phyloP scores from a whole-genome alignment of 768 basidiomycete genomes.

The Tulasnella sp. region DNA sequence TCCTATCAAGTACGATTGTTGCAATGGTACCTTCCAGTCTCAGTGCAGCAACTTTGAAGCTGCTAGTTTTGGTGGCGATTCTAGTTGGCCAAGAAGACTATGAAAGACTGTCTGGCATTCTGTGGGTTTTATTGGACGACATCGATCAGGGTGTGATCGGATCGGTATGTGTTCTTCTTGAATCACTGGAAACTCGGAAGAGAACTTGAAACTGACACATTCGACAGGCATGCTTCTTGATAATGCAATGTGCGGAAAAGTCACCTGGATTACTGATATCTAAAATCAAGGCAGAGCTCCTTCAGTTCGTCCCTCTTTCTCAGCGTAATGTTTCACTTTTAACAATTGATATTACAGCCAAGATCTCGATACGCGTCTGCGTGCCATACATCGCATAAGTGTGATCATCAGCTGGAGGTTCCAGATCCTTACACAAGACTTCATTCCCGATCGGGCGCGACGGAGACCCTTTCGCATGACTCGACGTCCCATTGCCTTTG shows the following conservation, averaged over 20 bases:
- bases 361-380: constrained; percentile 37
- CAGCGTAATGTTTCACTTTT: constrained; percentile 41
- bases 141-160: constrained; percentile 33
- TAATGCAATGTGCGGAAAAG: constrained; percentile 68
- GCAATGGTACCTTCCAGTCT: constrained; percentile 32
- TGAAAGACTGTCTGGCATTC: constrained; percentile 38
- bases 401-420: constrained; percentile 56
- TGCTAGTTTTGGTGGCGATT: constrained; percentile 53
- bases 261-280: constrained; percentile 38
- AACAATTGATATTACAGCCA: constrained; percentile 31
- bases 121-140: constrained; percentile 48
- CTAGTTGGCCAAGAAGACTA: constrained; percentile 43
- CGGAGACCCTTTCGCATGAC: constrained; percentile 58
- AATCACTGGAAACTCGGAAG: too few species aligned
- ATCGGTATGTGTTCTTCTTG: constrained; percentile 36
- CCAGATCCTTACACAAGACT: constrained; percentile 53
- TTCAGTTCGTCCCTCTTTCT: too few species aligned
- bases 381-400: constrained; percentile 46
- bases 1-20: too few species aligned
- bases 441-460: constrained; percentile 48
- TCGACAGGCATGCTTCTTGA: constrained; percentile 46
- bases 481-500: constrained; percentile 61
- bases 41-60: constrained; percentile 39
- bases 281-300: constrained; percentile 43
- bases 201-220: too few species aligned